These are phyloP conservation scores for Murraya paniculata DNA, from an alignment of 345 rosid genomes.

Conservation along the genomic window DNA sequence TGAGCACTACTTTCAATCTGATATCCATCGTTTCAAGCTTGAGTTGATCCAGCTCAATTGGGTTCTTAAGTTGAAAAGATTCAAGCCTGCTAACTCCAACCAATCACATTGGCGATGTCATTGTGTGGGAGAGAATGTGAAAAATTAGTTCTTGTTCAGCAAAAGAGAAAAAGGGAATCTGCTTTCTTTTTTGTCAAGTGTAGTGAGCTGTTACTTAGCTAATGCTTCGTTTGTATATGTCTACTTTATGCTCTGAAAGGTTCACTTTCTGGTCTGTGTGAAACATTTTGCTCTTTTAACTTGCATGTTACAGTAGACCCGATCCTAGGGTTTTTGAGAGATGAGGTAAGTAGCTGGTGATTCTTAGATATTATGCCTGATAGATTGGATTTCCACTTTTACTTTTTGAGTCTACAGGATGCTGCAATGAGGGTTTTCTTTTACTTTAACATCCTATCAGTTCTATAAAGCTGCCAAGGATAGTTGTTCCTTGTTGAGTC, in stretches of 20 bases:
- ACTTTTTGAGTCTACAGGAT: conserved; percentile 42
- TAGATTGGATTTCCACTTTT: conserved; percentile 46
- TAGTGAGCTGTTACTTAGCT: conserved; percentile 65
- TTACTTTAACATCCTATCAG: conserved; percentile 46
- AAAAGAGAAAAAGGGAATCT: conserved; percentile 69
- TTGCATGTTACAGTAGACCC: conserved; percentile 40
- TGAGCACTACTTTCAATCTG: conserved; percentile 9
- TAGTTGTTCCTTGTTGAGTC: conserved; percentile 69
- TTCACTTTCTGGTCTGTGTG: conserved; percentile 70
- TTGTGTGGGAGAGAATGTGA: conserved; percentile 28
- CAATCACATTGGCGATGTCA: conserved; percentile 30
- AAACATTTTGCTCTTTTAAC: conserved; percentile 46
- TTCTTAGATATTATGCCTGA: conserved; percentile 65
- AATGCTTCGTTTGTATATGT: conserved; percentile 45
- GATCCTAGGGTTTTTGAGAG: conserved; percentile 43
- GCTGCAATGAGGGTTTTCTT: conserved; percentile 45
- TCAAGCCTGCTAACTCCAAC: conserved; percentile 8
- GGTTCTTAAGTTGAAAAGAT: conserved; percentile 27
- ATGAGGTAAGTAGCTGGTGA: conserved; percentile 39
- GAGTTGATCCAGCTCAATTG: conserved; percentile 24
- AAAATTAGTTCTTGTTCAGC: conserved; percentile 14
- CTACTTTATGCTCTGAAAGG: conserved; percentile 93
- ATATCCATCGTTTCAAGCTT: conserved; percentile 18
- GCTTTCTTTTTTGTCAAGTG: conserved; percentile 43
- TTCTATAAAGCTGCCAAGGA: conserved; percentile 65